Evolutionary conservation across 139 green algal species (phyloP).

Genomic region (Chlamydomonas schloesseri): DNA sequence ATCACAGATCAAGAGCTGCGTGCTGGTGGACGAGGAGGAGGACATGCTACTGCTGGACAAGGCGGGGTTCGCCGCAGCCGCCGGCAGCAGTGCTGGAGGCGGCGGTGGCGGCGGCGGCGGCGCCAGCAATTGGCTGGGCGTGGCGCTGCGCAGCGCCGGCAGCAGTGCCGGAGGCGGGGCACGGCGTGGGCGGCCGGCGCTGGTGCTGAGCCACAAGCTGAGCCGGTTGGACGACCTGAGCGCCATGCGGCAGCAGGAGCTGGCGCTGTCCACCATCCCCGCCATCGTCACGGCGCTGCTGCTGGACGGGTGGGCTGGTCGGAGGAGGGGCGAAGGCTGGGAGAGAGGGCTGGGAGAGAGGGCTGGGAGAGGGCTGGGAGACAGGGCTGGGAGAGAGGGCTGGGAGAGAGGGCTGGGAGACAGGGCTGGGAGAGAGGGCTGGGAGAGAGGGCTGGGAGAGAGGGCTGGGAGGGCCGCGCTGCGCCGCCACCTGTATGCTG

Average conservation of each 20-base stretch:
- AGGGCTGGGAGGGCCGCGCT: no score
- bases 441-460: no score
- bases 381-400: no score
- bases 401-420: not conserved
- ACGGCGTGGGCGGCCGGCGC: not conserved
- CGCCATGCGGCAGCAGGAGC: slow-evolving; percentile 30
- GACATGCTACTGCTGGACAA: not conserved
- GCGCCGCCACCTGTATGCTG: not conserved
- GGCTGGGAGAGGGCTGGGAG: no score
- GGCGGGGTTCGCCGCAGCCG: no score
- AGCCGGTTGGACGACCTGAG: slow-evolving; percentile 18
- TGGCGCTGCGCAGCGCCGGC: no score
- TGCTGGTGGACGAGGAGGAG: not conserved
- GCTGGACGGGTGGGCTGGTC: slow-evolving; percentile 36
- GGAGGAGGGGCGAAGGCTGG: not conserved
- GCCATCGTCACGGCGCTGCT: slow-evolving; percentile 32
- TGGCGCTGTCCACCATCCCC: slow-evolving; percentile 20
- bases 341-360: not conserved
- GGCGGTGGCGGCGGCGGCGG: no score
- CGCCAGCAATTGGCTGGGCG: no score
- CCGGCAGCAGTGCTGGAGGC: no score
- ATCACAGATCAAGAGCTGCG: not conserved
- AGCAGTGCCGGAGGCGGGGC: no score
- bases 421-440: not conserved
- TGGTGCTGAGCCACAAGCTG: slow-evolving; percentile 9